These are phyloP conservation scores for Aegilops sharonensis DNA, from an alignment of 176 grass and related monocot species.

Conservation along the genomic window DNA sequence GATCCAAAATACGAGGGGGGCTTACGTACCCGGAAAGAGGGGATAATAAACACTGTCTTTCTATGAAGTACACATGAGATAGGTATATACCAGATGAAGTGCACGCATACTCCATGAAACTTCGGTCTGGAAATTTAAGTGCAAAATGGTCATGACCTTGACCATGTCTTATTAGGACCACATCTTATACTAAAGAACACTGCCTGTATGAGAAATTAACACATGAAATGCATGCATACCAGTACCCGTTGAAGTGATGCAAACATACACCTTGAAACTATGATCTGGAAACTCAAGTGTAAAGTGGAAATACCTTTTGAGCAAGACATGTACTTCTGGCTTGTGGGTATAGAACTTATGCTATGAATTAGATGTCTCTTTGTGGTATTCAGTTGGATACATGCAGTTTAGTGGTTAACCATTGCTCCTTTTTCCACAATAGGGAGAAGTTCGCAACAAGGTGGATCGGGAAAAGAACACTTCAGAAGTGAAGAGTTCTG, in stretches of 20 bases:
- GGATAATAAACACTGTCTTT: not conserved
- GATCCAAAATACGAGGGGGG: not conserved
- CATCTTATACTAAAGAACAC: not conserved
- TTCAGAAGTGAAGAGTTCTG: slow-evolving; percentile 33
- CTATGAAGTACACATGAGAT: not conserved
- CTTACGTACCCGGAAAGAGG: not conserved
- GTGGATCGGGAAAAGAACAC: not conserved
- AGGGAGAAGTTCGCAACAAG: slow-evolving; percentile 23
- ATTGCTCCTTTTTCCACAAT: not conserved
- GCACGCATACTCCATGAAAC: not conserved
- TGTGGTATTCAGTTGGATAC: not conserved
- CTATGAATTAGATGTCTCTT: not conserved
- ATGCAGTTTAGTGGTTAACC: slow-evolving; percentile 9
- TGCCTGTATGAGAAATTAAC: slow-evolving; percentile 11
- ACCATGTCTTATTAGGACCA: slow-evolving; percentile 29
- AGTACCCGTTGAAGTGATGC: not conserved
- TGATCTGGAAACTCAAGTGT: not conserved
- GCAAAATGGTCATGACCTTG: not conserved
- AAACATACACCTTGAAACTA: slow-evolving; percentile 9
- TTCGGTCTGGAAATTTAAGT: not conserved
- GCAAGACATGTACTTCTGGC: not conserved
- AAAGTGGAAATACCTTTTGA: slow-evolving; percentile 4
- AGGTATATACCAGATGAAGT: not conserved
- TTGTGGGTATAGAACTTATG: slow-evolving; percentile 16
- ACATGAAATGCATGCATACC: not conserved